phyloP scores from a whole-genome alignment of 768 basidiomycete genomes.

The Kwoniella shandongensis region DNA sequence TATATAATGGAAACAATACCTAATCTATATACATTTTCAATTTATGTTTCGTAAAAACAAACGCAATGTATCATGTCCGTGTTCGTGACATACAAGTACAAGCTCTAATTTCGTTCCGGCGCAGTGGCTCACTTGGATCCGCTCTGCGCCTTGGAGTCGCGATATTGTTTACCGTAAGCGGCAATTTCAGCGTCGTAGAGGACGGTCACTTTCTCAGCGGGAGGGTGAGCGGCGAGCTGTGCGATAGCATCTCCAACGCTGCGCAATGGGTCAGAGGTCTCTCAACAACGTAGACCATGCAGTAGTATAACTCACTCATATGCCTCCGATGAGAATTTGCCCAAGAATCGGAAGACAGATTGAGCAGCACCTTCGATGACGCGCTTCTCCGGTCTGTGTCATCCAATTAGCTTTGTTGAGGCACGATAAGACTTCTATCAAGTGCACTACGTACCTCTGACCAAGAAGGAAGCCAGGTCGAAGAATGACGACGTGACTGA shows the following conservation, averaged over 20 bases:
- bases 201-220: constrained; percentile 30
- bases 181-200: constrained; percentile 36
- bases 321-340: constrained; percentile 26
- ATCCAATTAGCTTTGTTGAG: too few relatives aligned
- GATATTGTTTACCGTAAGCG: constrained; percentile 28
- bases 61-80: too few relatives aligned
- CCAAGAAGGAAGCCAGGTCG: constrained; percentile 48
- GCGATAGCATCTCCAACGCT: constrained; percentile 48
- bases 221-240: constrained; percentile 35
- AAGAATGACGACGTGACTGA: constrained; percentile 41
- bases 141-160: constrained; percentile 2
- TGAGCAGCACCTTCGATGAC: neutral
- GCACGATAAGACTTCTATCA: too few relatives aligned
- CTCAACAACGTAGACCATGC: neutral
- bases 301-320: constrained; percentile 32
- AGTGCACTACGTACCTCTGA: constrained; percentile 26
- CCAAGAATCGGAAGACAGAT: constrained; percentile 12
- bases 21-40: too few relatives aligned
- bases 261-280: neutral
- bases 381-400: constrained; percentile 1
- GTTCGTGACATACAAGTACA: too few relatives aligned
- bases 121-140: neutral
- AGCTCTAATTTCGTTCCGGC: too few relatives aligned
- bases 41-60: too few relatives aligned
- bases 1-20: too few relatives aligned